Base-by-base conservation (phyloP, 805 yeast genomes). In the Lachancea quebecensis region DNA sequence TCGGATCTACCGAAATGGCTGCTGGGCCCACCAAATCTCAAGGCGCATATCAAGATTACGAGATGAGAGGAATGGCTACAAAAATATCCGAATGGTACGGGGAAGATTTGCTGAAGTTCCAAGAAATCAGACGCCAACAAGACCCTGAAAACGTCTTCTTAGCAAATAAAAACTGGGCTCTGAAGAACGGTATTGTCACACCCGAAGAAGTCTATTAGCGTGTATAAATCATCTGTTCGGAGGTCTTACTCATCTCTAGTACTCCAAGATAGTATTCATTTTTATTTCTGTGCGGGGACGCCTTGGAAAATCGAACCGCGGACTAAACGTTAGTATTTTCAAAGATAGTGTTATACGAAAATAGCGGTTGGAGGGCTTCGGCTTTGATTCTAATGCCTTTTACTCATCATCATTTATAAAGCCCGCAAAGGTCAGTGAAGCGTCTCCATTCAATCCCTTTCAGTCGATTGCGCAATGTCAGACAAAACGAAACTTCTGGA, bases 81-180 rank as follows among this genome's bases (percentile, higher is more conserved):
- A 77, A 77, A 48, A 78, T 87, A 68, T 70, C 72, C 44, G 78
- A 78, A 52, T 86, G 95, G 95, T 86, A 81, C 59, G 95, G 93
- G 10, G 77, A 80, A 8, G 82, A 81, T 53, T 71, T 90, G 51
- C 61, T 55, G 10, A 60, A 68, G 36, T 91, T 77, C 72, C 80
- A 83, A 60, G 60, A 70, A 42, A 71, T 85, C 12, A 77, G 97
- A 62, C 68, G 66, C 39, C 72, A 77, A 49, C 75, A 75, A 57
- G 97, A 91, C 67, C 96, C 97, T 1, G 68, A 79, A 3, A 88
- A 87, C 10, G 80, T 90, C 2, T 90, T 91, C 59, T 63, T 88
- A 45, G 79, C 87, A 52, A 86, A 88, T 27, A 74, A 73, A 54
- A 78, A 75, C 27, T 91, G 99, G 99, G 79, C 87, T 10, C 59